These are phyloP conservation scores for Leptographium galeiforme DNA, from an alignment of 2,329 filamentous ascomycete species.

Conservation along the genomic window DNA sequence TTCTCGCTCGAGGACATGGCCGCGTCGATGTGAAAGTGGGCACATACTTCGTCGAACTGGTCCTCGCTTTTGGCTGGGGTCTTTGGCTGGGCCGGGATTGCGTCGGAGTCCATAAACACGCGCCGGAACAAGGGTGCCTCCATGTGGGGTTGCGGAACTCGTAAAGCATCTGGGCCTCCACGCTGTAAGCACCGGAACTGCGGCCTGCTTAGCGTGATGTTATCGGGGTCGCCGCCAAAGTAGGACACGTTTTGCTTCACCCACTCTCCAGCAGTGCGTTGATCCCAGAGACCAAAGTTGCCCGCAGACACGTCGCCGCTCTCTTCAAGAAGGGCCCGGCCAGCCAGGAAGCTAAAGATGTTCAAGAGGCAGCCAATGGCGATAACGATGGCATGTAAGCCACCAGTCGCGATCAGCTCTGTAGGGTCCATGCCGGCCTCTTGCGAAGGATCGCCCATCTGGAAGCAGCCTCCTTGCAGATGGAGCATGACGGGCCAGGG, in stretches of 20 bases:
- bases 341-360: conserved; percentile 8
- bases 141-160: background rate
- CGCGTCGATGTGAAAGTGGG: background rate
- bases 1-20: background rate
- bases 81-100: background rate
- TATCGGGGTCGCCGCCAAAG: conserved; percentile 31
- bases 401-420: conserved; percentile 15
- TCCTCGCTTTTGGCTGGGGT: background rate
- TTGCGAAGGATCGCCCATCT: conserved; percentile 5
- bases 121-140: background rate
- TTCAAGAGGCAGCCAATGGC: conserved; percentile 15
- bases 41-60: background rate
- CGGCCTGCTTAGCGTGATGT: conserved; percentile 29
- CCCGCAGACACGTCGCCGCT: conserved; percentile 13
- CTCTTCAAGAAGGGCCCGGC: conserved; percentile 18
- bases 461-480: conserved; percentile 18
- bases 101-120: background rate
- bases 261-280: conserved; percentile 36
- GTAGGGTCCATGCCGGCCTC: conserved; percentile 13
- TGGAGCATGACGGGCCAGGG: conserved; percentile 39
- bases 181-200: conserved; percentile 25
- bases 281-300: conserved; percentile 33
- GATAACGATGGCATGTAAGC: conserved; percentile 13
- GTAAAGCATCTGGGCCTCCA: background rate
- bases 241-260: conserved; percentile 29